Percentiles rank a stretch among this genome's conserved stretches.
Evolutionary conservation across 768 basidiomycete genomes (phyloP).

Genomic region (Chalciporus sphaerocephalus): DNA sequence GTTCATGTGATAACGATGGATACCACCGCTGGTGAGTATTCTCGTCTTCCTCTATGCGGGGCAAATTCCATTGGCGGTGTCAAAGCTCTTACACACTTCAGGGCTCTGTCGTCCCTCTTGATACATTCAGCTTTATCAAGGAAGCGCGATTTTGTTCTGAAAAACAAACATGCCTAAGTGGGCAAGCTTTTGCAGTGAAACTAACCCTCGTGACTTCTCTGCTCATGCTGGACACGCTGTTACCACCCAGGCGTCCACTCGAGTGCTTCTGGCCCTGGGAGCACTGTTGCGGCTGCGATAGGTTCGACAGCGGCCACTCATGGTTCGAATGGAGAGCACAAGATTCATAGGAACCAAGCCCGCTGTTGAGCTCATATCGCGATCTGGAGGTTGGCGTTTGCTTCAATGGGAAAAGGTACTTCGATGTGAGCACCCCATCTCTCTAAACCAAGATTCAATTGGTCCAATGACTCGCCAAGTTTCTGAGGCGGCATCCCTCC

Average conservation of each 20-base stretch:
- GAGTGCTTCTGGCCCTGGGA: slow-evolving; percentile 41
- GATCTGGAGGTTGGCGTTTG: slow-evolving; percentile 31
- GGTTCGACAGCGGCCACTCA: slow-evolving; percentile 43
- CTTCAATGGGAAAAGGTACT: background rate
- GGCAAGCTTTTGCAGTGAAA: slow-evolving; percentile 36
- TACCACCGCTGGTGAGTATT: slow-evolving; percentile 45
- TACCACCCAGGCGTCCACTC: slow-evolving; percentile 42
- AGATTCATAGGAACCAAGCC: slow-evolving; percentile 45
- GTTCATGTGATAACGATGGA: slow-evolving; percentile 40
- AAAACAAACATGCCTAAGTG: slow-evolving; percentile 44
- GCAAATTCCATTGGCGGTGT: slow-evolving; percentile 1
- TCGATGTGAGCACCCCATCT: no score
- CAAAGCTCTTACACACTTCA: slow-evolving; percentile 37
- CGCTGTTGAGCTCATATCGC: slow-evolving; percentile 39
- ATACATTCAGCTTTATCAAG: slow-evolving; percentile 32
- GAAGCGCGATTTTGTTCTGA: slow-evolving; percentile 37
- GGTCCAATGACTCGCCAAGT: slow-evolving; percentile 37
- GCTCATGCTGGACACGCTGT: slow-evolving; percentile 44
- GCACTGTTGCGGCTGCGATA: slow-evolving; percentile 40
- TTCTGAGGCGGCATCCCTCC: slow-evolving; percentile 36
- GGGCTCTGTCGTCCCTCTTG: slow-evolving; percentile 36
- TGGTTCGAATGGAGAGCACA: slow-evolving; percentile 47
- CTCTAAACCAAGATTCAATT: slow-evolving; percentile 38
- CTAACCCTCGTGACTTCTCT: slow-evolving; percentile 40
- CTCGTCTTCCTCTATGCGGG: background rate